phyloP scores from a whole-genome alignment of 495 filamentous ascomycete genomes.

The Symbiotaphrina buchneri region DNA sequence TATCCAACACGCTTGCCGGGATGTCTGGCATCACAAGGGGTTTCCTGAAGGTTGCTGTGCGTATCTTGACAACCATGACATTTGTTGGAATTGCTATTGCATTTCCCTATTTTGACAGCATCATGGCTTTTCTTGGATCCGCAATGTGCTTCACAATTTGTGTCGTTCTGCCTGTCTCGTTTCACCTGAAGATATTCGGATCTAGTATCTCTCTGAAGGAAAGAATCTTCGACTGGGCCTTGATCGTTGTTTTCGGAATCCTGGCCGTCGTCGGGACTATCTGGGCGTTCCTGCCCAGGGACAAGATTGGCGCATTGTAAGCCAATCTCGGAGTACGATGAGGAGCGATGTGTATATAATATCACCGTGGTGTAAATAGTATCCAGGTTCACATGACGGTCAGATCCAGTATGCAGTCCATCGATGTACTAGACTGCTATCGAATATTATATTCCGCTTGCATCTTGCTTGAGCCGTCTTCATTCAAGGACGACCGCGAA shows the following conservation, averaged over 20 bases:
- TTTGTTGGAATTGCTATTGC: slow-evolving; percentile 54
- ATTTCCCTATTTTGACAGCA: slow-evolving; percentile 74
- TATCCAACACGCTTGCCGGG: slow-evolving; percentile 20
- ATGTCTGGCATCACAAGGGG: slow-evolving; percentile 33
- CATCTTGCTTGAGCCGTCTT: too few relatives aligned
- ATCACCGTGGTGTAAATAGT: too few relatives aligned
- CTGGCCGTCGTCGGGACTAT: slow-evolving; percentile 61
- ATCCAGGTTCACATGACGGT: too few relatives aligned
- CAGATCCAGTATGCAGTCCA: too few relatives aligned
- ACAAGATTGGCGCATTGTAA: slow-evolving; percentile 2
- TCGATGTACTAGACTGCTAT: too few relatives aligned
- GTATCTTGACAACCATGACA: slow-evolving; percentile 29
- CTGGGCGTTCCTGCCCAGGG: slow-evolving; percentile 68
- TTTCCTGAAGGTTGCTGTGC: slow-evolving; percentile 32
- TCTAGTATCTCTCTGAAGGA: slow-evolving; percentile 45
- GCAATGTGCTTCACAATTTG: slow-evolving; percentile 90
- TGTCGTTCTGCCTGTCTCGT: slow-evolving; percentile 62
- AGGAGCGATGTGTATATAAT: too few relatives aligned
- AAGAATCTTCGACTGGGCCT: slow-evolving; percentile 36
- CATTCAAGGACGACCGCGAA: slow-evolving; percentile 50
- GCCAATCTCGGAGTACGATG: too few relatives aligned
- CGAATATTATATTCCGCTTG: too few relatives aligned
- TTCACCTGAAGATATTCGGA: slow-evolving; percentile 87
- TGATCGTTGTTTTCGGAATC: slow-evolving; percentile 44
- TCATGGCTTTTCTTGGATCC: slow-evolving; percentile 84